Conservation (phyloP, 305 asterid genomes). For the Fraxinus floribunda region DNA sequence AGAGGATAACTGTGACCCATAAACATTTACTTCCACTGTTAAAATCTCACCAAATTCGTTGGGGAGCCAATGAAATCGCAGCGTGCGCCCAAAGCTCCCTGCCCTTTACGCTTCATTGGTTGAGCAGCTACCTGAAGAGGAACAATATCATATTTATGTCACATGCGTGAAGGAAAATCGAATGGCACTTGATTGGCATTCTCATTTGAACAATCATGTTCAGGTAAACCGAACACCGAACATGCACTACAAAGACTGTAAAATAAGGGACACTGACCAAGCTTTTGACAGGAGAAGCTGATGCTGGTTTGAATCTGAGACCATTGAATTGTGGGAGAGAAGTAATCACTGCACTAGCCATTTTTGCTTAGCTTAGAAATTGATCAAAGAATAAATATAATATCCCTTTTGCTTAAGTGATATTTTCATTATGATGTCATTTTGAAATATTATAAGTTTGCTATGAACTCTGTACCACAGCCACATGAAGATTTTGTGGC, state of each 20-base stretch:
- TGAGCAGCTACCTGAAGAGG: conserved; percentile 41
- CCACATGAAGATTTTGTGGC: conserved; percentile 64
- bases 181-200: neutral
- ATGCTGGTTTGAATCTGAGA: conserved; percentile 41
- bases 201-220: conserved; percentile 1
- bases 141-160: neutral
- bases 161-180: neutral
- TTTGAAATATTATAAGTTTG: conserved; percentile 33
- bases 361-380: conserved; percentile 27
- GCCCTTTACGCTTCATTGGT: conserved; percentile 53
- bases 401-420: neutral
- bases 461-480: conserved; percentile 15
- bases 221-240: neutral
- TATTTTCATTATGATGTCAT: neutral
- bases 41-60: conserved; percentile 60
- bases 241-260: neutral
- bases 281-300: conserved; percentile 52
- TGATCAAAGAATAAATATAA: conserved; percentile 2
- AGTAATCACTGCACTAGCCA: conserved; percentile 69
- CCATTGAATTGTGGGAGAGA: conserved; percentile 79
- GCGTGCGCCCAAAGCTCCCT: conserved; percentile 72
- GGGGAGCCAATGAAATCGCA: conserved; percentile 89
- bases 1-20: neutral
- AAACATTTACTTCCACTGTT: neutral
- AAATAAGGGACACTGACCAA: conserved; percentile 43